Evolutionary conservation across 495 filamentous ascomycete species (phyloP), one percentile per base, ranked within the genome.

Genomic region (Beverwykella pulmonaria): DNA sequence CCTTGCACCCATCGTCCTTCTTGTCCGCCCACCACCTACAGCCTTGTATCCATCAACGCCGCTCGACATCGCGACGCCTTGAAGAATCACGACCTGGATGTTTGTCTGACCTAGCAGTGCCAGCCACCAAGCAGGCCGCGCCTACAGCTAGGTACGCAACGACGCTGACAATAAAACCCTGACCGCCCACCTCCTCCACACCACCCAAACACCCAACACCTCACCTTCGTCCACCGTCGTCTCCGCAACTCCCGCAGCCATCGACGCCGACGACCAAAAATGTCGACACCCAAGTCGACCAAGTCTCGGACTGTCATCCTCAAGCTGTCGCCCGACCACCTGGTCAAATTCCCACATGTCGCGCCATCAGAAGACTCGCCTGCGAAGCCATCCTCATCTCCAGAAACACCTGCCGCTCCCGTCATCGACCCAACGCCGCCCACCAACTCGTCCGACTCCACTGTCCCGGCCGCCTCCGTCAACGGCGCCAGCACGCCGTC

Each of bases 341-440:
- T 90, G 8, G 74, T 72, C 54, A 75, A 74, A 25, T 86, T 88
- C 65, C 71, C 76, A 64, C 68, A 69, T 70, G 59, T 71, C 68
- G 59, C 34, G 46, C 30, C 52, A 30, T 55, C 55, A 20, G 53
- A 25, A 36, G 69, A 65, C 25, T 60, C 73, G 25, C 69, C 66
- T 73, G 62, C 73, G 60, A 79, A 78, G 69, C 67, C 75, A 63
- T 70, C 74, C 47, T 75, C 65, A 41, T 73, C 77, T 47, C 73
- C 76, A 64, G 73, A 75, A 71, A 82, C 78, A 61, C 76, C 79
- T 19, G 77, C 81, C 10, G 81, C 82, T 1, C 80, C 81, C 36
- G 75, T 80, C 49, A 77, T 81, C 50, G 84, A 85, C 59, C 79
- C 80, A 19, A 82, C 87, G 19, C 82, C 85, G 32, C 78, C 80